Base-by-base conservation (phyloP, 2,329 filamentous ascomycete species). In the Alternaria incomplexa region DNA sequence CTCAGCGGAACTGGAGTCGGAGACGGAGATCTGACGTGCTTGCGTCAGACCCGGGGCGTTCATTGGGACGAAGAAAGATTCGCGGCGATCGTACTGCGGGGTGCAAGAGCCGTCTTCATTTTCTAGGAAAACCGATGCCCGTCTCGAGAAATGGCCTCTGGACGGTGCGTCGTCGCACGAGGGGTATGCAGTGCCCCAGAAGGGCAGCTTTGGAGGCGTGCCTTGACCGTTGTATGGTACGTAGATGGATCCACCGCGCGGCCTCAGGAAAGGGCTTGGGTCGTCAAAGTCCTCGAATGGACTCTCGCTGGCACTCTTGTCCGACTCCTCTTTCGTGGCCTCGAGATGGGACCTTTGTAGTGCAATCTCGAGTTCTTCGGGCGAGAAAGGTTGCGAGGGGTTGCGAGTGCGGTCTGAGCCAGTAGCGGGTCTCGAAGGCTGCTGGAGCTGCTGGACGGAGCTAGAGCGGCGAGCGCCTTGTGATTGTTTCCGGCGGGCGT, bases 321-420 rank as follows among this genome's bases (percentile, higher is more conserved):
- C 75, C 23, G 66, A 71, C 47, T 78, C 75, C 51, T 77, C 73
- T 30, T 69, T 71, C 6, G 73, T 73, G 10, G 71, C 62, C 47
- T 77, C 76, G 13, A 79, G 70, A 46, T 81, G 79, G 5, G 81
- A 82, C 44, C 77, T 74, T 53, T 81, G 74, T 56, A 84, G 69
- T 0, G 83, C 83, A 9, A 81, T 69, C 45, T 80, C 79, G 48
- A 85, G 77, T 26, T 84, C 82, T 54, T 83, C 80, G 25, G 81
- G 76, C 3, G 81, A 78, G 65, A 84, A 85, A 2, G 80, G 80
- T 23, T 70, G 68, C 66, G 73, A 74, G n/a, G 75, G 58, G 17
- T 72, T 72, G 11, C 69, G 73, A 20, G 63, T 75, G 59, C 70
- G 72, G 30, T 73, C 73, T 13, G 69, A 76, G 47, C 65, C 71